A percentile compares a stretch with the other conserved stretches of the same genome.
Evolutionary conservation across 352 stramenopile genomes (phyloP).

Genomic region (Phytopythium montanum): DNA sequence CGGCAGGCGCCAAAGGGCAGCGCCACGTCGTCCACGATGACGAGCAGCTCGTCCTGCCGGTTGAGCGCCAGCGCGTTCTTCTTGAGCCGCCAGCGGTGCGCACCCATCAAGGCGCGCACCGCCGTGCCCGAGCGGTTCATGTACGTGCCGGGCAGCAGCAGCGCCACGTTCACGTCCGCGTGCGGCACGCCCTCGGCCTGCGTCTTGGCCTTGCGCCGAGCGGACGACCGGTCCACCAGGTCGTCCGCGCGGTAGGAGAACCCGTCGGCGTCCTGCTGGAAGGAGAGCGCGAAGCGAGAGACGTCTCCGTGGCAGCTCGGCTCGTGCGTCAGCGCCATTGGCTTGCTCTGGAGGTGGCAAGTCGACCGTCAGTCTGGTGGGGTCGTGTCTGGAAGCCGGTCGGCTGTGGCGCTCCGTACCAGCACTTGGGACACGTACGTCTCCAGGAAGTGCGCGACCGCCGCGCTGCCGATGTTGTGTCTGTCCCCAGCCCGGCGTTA

Average conservation of each 20-base stretch:
- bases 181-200: slow-evolving; percentile 71
- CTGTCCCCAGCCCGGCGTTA: slow-evolving; percentile 17
- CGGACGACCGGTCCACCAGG: slow-evolving; percentile 71
- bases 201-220: slow-evolving; percentile 73
- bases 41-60: slow-evolving; percentile 81
- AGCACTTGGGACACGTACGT: slow-evolving; percentile 59
- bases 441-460: slow-evolving; percentile 60
- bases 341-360: slow-evolving; percentile 27
- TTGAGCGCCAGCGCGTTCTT: slow-evolving; percentile 77
- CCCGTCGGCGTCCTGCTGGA: slow-evolving; percentile 49
- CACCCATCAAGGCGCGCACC: slow-evolving; percentile 77
- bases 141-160: slow-evolving; percentile 75
- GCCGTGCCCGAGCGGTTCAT: slow-evolving; percentile 85
- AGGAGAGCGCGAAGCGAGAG: slow-evolving; percentile 46
- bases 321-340: slow-evolving; percentile 54
- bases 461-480: slow-evolving; percentile 79
- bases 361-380: no score
- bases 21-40: slow-evolving; percentile 77
- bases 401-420: slow-evolving; percentile 16
- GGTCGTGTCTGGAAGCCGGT: no score
- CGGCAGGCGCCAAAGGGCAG: slow-evolving; percentile 78
- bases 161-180: slow-evolving; percentile 63
- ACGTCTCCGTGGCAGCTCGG: slow-evolving; percentile 63
- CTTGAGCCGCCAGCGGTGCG: slow-evolving; percentile 80
- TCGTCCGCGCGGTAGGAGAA: slow-evolving; percentile 57